Conservation (phyloP, 1,284 basidiomycete species). For the Papiliotrema fonsecae region DNA sequence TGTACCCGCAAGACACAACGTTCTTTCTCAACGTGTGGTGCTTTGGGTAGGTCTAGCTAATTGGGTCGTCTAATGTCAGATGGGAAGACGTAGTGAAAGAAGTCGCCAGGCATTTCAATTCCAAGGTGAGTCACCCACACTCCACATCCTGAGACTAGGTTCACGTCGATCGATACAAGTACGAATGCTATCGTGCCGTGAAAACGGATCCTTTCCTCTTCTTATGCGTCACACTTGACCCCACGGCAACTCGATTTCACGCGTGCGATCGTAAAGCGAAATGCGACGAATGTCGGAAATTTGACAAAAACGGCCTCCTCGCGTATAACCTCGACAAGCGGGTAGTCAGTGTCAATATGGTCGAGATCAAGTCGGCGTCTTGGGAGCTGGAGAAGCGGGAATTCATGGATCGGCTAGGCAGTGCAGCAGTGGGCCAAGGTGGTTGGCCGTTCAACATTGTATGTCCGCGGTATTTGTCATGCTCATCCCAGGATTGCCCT, state of each 20-base stretch:
- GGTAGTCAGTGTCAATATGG: slow-evolving; percentile 36
- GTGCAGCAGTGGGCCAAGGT: slow-evolving; percentile 25
- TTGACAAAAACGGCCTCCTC: slow-evolving; percentile 10
- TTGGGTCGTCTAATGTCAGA: slow-evolving; percentile 8
- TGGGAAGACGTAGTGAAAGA: slow-evolving; percentile 79
- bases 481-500: slow-evolving; percentile 62
- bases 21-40: slow-evolving; percentile 94
- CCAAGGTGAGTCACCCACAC: slow-evolving; percentile 51
- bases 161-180: slow-evolving; percentile 84
- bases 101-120: slow-evolving; percentile 60
- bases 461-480: slow-evolving; percentile 7
- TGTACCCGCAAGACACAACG: slow-evolving; percentile 61
- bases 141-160: slow-evolving; percentile 53
- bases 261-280: slow-evolving; percentile 79
- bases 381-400: slow-evolving; percentile 33
- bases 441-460: slow-evolving; percentile 42
- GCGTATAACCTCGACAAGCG: slow-evolving; percentile 24
- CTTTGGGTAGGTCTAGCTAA: slow-evolving; percentile 58
- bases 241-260: slow-evolving; percentile 68
- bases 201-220: slow-evolving; percentile 59
- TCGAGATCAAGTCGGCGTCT: slow-evolving; percentile 54
- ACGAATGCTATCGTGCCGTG: slow-evolving; percentile 59
- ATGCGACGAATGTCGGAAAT: slow-evolving; percentile 52
- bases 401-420: slow-evolving; percentile 16
- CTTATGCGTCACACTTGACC: slow-evolving; percentile 61